Evolutionary conservation across 2,329 filamentous ascomycete species (phyloP).

Genomic region (Biscogniauxia marginata): DNA sequence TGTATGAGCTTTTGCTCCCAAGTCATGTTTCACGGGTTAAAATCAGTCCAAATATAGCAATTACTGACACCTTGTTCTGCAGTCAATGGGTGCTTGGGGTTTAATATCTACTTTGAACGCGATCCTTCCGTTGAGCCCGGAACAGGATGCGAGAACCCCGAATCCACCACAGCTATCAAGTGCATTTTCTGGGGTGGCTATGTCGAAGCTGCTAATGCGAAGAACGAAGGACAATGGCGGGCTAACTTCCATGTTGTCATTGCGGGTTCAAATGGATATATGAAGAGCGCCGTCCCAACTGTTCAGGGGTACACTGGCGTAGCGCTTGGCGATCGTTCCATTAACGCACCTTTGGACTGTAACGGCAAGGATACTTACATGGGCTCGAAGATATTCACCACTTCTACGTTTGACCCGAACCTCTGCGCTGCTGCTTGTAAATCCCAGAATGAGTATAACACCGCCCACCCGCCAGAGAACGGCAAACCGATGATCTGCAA

Average conservation of each 20-base stretch:
- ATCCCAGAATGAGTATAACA: slow-evolving; percentile 29
- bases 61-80: no score
- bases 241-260: slow-evolving; percentile 36
- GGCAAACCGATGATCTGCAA: slow-evolving; percentile 27
- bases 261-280: slow-evolving; percentile 41
- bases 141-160: slow-evolving; percentile 18
- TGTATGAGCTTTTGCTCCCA: no score
- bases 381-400: slow-evolving; percentile 30
- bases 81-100: slow-evolving; percentile 22
- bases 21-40: no score
- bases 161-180: slow-evolving; percentile 28
- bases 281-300: slow-evolving; percentile 17
- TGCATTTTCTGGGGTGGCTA: slow-evolving; percentile 31
- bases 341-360: slow-evolving; percentile 29
- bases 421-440: slow-evolving; percentile 31
- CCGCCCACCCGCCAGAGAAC: slow-evolving; percentile 18
- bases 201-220: slow-evolving; percentile 22
- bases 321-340: slow-evolving; percentile 24
- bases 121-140: slow-evolving; percentile 26
- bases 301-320: slow-evolving; percentile 24
- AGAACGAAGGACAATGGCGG: slow-evolving; percentile 21
- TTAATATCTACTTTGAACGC: slow-evolving; percentile 34
- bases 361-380: slow-evolving; percentile 30
- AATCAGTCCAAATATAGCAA: no score
- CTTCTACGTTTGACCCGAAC: slow-evolving; percentile 24